Percentiles rank a stretch among this genome's conserved stretches.
Evolutionary conservation across 2,329 filamentous ascomycete species (phyloP).

Genomic region (Alternaria consortialis): DNA sequence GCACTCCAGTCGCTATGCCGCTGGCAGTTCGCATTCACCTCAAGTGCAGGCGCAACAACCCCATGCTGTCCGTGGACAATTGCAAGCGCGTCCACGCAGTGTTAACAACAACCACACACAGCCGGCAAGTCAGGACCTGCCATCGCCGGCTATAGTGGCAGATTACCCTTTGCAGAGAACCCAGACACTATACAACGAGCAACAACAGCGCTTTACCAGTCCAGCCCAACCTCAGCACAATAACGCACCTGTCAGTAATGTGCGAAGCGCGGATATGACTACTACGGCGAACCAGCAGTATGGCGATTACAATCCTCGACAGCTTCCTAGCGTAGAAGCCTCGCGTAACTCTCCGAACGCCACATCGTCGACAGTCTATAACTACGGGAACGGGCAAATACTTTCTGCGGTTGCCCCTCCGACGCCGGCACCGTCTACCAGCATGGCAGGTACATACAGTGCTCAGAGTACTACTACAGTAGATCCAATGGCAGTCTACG

Average conservation of each 20-base stretch:
- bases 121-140: conserved; percentile 26
- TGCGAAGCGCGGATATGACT: conserved; percentile 19
- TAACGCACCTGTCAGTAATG: conserved; percentile 16
- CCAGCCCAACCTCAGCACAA: conserved; percentile 40
- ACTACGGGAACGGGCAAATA: conserved; percentile 26
- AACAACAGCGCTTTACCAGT: conserved; percentile 40
- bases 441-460: conserved; percentile 31
- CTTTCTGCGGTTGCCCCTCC: conserved; percentile 24
- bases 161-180: conserved; percentile 38
- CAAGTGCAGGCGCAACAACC: conserved; percentile 31
- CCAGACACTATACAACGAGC: conserved; percentile 35
- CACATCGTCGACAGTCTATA: conserved; percentile 31
- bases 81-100: conserved; percentile 38
- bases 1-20: conserved; percentile 29
- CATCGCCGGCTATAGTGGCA: conserved; percentile 36
- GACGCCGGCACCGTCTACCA: conserved; percentile 22
- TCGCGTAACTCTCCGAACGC: conserved; percentile 23
- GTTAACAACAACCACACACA: conserved; percentile 38
- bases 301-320: conserved; percentile 30
- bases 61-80: conserved; percentile 33
- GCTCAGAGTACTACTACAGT: conserved; percentile 55
- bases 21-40: conserved; percentile 21
- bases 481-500: conserved; percentile 63
- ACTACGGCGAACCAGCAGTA: conserved; percentile 31
- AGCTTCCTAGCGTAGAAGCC: conserved; percentile 33